Percentiles rank a stretch among this genome's conserved stretches.
These are phyloP conservation scores for Linaria vulgaris DNA, from an alignment of 257 asterid species.

Conservation along the genomic window DNA sequence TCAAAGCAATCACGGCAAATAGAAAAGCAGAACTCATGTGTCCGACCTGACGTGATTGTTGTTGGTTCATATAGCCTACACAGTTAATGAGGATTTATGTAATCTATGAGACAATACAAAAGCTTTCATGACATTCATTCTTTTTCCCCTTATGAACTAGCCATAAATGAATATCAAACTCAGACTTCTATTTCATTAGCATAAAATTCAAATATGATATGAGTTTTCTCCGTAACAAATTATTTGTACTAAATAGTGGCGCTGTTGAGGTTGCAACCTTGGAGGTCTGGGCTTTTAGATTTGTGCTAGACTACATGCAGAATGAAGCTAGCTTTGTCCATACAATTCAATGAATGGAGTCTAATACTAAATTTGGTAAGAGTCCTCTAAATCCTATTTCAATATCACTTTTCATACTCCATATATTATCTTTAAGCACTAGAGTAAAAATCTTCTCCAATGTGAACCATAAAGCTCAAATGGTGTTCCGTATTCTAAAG, in stretches of 20 bases:
- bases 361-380: not conserved
- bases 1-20: too few species aligned
- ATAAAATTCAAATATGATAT: not conserved
- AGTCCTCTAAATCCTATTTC: not conserved
- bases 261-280: constrained; percentile 16
- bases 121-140: constrained; percentile 4
- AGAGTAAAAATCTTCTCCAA: not conserved
- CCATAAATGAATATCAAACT: constrained; percentile 1
- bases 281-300: constrained; percentile 11
- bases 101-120: not conserved
- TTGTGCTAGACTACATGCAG: constrained; percentile 3
- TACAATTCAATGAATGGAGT: not conserved
- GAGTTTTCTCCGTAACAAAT: not conserved
- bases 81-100: too few species aligned
- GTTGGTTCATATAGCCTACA: too few species aligned
- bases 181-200: constrained; percentile 8
- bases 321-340: constrained; percentile 3
- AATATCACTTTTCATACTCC: not conserved
- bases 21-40: too few species aligned
- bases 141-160: not conserved
- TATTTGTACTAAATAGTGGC: too few species aligned
- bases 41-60: too few species aligned
- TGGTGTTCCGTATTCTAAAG: too few species aligned
- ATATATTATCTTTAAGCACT: constrained; percentile 4
- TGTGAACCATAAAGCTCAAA: constrained; percentile 1